These are phyloP conservation scores for Isoetes taiwanensis DNA, from an alignment of 75 land plant species.

Conservation along the genomic window DNA sequence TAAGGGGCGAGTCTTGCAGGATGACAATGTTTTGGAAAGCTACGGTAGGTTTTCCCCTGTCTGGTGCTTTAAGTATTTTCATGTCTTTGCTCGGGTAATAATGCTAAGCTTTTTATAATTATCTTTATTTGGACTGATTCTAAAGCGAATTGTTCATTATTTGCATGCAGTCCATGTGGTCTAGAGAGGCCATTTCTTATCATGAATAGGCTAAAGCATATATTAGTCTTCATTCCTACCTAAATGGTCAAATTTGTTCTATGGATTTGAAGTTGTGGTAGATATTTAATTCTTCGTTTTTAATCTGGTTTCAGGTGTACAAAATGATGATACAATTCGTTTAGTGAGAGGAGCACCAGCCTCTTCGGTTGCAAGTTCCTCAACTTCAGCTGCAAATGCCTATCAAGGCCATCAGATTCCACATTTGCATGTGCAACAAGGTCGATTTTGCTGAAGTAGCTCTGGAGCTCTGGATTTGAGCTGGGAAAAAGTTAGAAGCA, in stretches of 20 bases:
- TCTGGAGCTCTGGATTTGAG: no score
- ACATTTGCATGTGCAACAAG: no score
- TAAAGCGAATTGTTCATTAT: background rate
- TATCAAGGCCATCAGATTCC: no score
- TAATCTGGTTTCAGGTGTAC: conserved; percentile 26
- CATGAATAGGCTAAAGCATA: no score
- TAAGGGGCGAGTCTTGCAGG: conserved; percentile 86
- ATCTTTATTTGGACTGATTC: background rate
- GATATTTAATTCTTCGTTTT: no score
- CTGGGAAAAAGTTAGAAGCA: no score
- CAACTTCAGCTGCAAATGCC: conserved; percentile 15
- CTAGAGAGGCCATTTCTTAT: no score
- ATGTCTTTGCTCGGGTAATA: background rate
- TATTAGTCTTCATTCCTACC: no score
- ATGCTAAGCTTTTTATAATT: background rate
- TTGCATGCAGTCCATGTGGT: background rate
- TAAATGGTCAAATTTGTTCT: no score
- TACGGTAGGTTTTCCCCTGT: conserved; percentile 41
- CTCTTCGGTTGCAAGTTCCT: conserved; percentile 12
- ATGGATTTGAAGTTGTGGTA: no score
- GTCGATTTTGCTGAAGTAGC: no score
- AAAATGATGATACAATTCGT: conserved; percentile 53
- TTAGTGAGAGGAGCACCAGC: conserved; percentile 42
- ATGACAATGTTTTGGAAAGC: conserved; percentile 68
- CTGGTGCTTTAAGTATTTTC: background rate